Base-by-base conservation (phyloP, 1,139 yeast genomes). In the Kurtzmaniella quercitrusa region DNA sequence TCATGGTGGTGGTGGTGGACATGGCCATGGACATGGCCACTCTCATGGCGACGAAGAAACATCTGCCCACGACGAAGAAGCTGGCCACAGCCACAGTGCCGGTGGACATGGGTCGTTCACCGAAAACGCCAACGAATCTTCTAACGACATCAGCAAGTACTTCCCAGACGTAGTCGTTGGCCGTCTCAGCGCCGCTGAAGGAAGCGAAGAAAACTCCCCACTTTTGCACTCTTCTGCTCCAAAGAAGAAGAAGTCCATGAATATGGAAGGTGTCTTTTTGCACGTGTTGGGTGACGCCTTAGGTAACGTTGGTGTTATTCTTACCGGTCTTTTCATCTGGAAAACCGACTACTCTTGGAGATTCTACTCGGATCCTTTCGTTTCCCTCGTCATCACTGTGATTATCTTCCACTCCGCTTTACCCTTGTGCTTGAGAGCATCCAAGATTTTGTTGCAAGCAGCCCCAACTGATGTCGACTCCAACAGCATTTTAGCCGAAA, bases 281-380 rank as follows among this genome's bases (percentile, higher is more conserved):
- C 98, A 93, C 60, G 98, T 93, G 6, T 53, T 93, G 55, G 98
- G 98, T 38, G 98, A 93, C 62, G 98, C 98, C 1, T 70, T 93
- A 48, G 98, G 98, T 51, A 93, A 93, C 59, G 70, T 93, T 45
- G 98, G 98, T 51, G 98, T 93, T 44, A 93, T 93, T 48, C 63
- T 77, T 12, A 85, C 97, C 2, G 98, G 98, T 1, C 52, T 93
- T 34, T 84, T 93, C 55, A 91, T 93, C 55, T 91, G 98, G 98
- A 84, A 86, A 62, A 90, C 98, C 0, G 82, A 88, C 54, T 91
- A 77, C 60, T 73, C 87, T 1, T 93, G 98, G 96, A 82, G 80
- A 59, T 90, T 66, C 62, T 87, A 87, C 59, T 71, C 85, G 49
- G 98, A 93, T 63, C 98, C 98, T 0, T 55, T 83, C 6, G 82